Evolutionary conservation across 768 basidiomycete species (phyloP).

Genomic region (Gloeostereum incarnatum): DNA sequence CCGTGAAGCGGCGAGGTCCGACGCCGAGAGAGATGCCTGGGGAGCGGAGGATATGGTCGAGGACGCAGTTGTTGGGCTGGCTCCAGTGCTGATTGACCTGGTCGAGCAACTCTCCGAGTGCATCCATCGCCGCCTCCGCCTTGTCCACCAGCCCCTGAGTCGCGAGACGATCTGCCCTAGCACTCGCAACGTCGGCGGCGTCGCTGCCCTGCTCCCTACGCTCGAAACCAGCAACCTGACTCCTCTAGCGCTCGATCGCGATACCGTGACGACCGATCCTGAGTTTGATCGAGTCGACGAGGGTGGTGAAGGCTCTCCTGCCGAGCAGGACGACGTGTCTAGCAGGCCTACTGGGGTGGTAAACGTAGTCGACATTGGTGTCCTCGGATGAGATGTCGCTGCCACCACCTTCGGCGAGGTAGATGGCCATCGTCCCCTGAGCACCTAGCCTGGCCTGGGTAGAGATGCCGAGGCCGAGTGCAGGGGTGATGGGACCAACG

Average conservation of each 20-base stretch:
- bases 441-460: conserved; percentile 15
- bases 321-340: conserved; percentile 28
- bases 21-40: conserved; percentile 22
- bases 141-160: too few species aligned
- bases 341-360: conserved; percentile 15
- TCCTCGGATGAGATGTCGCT: conserved; percentile 13
- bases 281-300: too few species aligned
- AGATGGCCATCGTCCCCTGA: conserved; percentile 29
- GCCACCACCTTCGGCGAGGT: conserved; percentile 17
- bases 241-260: too few species aligned
- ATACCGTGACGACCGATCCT: too few species aligned
- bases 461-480: conserved; percentile 26
- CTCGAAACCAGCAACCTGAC: too few species aligned
- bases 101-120: conserved; percentile 23
- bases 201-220: too few species aligned
- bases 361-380: not conserved
- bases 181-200: too few species aligned
- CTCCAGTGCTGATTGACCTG: conserved; percentile 22
- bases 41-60: conserved; percentile 27
- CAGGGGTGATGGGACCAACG: conserved; percentile 24
- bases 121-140: too few species aligned
- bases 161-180: too few species aligned
- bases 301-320: conserved; percentile 15
- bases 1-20: conserved; percentile 17
- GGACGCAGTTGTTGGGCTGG: conserved; percentile 20